These are phyloP conservation scores for Skeletonema marinoi DNA, from an alignment of 108 stramenopile species.

Conservation along the genomic window DNA sequence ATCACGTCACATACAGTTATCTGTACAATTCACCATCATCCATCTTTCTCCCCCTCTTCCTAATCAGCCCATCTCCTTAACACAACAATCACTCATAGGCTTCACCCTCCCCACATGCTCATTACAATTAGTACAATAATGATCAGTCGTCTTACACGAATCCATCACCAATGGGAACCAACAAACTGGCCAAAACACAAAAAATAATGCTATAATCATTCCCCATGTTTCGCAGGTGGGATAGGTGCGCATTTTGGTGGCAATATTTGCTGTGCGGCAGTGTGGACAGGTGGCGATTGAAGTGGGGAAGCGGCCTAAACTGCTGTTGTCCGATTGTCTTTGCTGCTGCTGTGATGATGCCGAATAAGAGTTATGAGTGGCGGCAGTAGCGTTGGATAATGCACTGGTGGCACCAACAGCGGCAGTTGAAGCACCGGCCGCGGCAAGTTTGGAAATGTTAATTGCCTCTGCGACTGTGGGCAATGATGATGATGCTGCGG, in stretches of 20 bases:
- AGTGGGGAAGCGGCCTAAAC: slow-evolving; percentile 11
- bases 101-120: slow-evolving; percentile 16
- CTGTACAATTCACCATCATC: too few relatives aligned
- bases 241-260: slow-evolving; percentile 21
- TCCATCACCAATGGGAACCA: slow-evolving; percentile 40
- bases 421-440: background rate
- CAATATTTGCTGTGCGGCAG: slow-evolving; percentile 6
- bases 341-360: background rate
- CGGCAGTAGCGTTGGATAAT: too few relatives aligned
- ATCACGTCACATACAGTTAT: too few relatives aligned
- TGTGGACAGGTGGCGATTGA: slow-evolving; percentile 19
- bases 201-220: background rate
- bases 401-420: too few relatives aligned
- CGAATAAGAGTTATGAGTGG: too few relatives aligned
- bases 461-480: background rate
- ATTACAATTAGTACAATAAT: slow-evolving; percentile 18
- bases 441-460: background rate
- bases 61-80: slow-evolving; percentile 24
- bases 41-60: too few relatives aligned
- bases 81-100: slow-evolving; percentile 33
- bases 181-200: slow-evolving; percentile 37
- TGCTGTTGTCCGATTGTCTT: background rate
- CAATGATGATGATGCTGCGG: background rate
- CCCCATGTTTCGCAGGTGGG: slow-evolving; percentile 17
- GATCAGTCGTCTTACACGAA: slow-evolving; percentile 30